Base-by-base conservation (phyloP, 2,329 filamentous ascomycete genomes). In the Sporothrix brunneoviolacea region DNA sequence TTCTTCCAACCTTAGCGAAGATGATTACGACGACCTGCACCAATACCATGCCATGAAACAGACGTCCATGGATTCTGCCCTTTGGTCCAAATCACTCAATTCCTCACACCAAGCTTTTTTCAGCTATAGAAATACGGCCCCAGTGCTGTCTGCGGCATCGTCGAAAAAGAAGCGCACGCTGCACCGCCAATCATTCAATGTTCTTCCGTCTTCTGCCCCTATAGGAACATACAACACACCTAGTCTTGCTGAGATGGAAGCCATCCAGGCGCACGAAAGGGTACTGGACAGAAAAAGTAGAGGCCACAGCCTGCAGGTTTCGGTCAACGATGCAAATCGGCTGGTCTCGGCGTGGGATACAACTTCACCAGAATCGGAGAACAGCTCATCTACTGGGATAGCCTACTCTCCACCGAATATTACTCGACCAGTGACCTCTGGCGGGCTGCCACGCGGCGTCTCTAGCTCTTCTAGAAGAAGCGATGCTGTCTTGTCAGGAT, bases 61-160 rank as follows among this genome's bases (percentile, higher is more conserved):
- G 8, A 16, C 35, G 8, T 51, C 53, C 12, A 44, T 50, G 4
- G 44, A 51, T 30, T 38, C 50, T 5, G 46, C 46, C 5, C 40
- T 52, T 1, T 52, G 59, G 35, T 58, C 57, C 2, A 56, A 54
- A 19, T 52, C 58, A 6, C 36, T 58, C 28, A 59, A 52, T 19
- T 55, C 59, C 3, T 54, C 59, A 3, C 56, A 36, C 42, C 45
- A 52, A 22, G 32, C 38, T 4, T 16, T 42, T 12, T 30, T 36
- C 32, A 16, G 16, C 19, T n/a, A 21, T 16, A n/a, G 19, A n/a
- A 8, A 15, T 13, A 8, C 30, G 4, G 13, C 27, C 4, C 18
- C 36, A 16, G 27, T 19, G 19, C 8, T 38, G 12, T 21, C 32
- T 4, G 32, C 13, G 1, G 16, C 32, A 12, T 12, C 39, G 4